Evolutionary conservation across 108 stramenopile species (phyloP), one percentile per base, ranked within the genome.

Genomic region (Pseudonitzschia pungens): DNA sequence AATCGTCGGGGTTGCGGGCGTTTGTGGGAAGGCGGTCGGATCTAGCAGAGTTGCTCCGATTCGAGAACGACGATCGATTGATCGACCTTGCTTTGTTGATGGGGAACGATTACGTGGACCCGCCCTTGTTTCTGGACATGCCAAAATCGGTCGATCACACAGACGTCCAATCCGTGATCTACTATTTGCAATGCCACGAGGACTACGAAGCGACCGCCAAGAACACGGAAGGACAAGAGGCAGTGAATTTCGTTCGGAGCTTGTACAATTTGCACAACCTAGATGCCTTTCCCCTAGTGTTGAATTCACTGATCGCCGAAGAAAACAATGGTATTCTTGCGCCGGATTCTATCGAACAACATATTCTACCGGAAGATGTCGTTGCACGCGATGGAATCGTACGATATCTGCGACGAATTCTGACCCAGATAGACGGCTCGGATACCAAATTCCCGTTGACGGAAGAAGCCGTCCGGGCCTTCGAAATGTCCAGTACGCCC

Each of bases 61-160:
- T 88, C 9, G 74, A 82, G 6, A 77, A 78, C 27, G 70, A 74
- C 12, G 65, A 76, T 1, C 42, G 66, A 27, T 71, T 91, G 81
- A 69, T 87, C 24, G 90, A 91, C 20, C 24, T 87, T 12, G 87
- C 87, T 1, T 82, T 87, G 22, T 42, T 91, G 11, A 21, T 87
- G 74, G 90, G 90, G 12, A 91, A 91, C 71, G 90, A 91, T 56
- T 91, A 88, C 69, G 83, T 83, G 6, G 69, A 82, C 41, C 51
- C 59, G 10, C 44, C 22, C 12, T 18, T 52, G 24, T 27, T 26
- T 53, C 36, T 63, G 28, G 36, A 65, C 12, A 1, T 21, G 11
- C 63, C 72, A 6, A 32, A 51, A 15, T 63, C 51, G 2, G 27
- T 64, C 43, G 50, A 50, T 27, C 16, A 53, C 14, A 40, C 44